Evolutionary conservation across 1,139 yeast species (phyloP), one percentile per base, ranked within the genome.

Genomic region (Pneumocystis murina): DNA sequence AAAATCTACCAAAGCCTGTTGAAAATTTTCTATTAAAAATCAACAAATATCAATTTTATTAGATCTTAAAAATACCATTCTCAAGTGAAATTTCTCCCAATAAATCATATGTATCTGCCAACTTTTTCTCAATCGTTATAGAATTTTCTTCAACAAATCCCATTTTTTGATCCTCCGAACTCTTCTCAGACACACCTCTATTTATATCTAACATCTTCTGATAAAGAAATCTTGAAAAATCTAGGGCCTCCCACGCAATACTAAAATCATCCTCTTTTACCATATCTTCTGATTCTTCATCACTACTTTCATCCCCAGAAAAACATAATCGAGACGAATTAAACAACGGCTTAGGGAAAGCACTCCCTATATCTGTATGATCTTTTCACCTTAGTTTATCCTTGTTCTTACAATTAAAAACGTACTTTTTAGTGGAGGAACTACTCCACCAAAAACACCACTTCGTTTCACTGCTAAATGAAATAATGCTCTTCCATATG

Each of bases 71-170:
- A 66, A 17, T 64, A 68, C 70, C 91, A 1, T 91, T 84, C 71
- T 90, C 97, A 58, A 90, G 76, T 0, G 95, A 86, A 6, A 91
- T 87, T 72, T 92, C 97, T 30, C 97, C 97, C 28, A 90, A 77
- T 8, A 91, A 74, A 71, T 87, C 94, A 71, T 84, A 86, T 0
- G 86, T 82, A 66, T 88, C 94, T 0, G 94, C 84, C 40, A 91
- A 77, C 68, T 83, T 85, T 68, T 79, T 77, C 65, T 79, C 76
- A 54, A 77, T 68, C 7, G 24, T 12, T 33, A 33, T 33, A 7
- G 1, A 33, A 3, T 33, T 33, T 33, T 33, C 35, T 33, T 33
- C 35, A 33, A 1, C 35, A 33, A 33, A 5, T 33, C 4, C 35
- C 36, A 72, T 75, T 8, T 78, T 74, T 67, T 67, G 43, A 62